Evolutionary conservation across 495 filamentous ascomycete genomes (phyloP).

Genomic region (Tuber microsphaerosporum): DNA sequence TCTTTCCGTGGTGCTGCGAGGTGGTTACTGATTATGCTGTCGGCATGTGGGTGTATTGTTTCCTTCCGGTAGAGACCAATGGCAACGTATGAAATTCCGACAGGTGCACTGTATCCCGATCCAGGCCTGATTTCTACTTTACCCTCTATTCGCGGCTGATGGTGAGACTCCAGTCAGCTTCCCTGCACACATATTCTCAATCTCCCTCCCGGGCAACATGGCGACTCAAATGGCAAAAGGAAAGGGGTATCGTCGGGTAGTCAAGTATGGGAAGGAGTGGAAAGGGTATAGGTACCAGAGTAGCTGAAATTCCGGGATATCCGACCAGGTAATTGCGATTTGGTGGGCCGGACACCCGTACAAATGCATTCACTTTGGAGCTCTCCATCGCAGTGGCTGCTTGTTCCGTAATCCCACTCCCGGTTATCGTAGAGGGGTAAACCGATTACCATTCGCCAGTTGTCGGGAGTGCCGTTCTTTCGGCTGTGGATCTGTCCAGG

Average conservation of each 20-base stretch:
- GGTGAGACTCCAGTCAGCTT: constrained; percentile 37
- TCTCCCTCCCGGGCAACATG: constrained; percentile 6
- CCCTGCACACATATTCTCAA: constrained; percentile 35
- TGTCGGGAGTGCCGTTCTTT: background rate
- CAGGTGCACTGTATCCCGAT: constrained; percentile 74
- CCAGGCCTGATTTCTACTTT: constrained; percentile 94
- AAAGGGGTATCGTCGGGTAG: constrained; percentile 10
- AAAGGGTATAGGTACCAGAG: constrained; percentile 59
- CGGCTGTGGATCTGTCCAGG: background rate
- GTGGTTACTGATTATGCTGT: constrained; percentile 85
- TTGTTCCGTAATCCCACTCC: constrained; percentile 30
- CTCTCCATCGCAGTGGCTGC: constrained; percentile 24
- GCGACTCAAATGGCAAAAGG: background rate
- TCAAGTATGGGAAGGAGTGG: constrained; percentile 4
- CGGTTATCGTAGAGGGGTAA: constrained; percentile 31
- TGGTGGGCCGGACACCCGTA: constrained; percentile 93
- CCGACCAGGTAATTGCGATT: constrained; percentile 96
- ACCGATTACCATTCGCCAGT: constrained; percentile 25
- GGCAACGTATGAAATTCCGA: constrained; percentile 85
- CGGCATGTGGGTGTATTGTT: constrained; percentile 92
- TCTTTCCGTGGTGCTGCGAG: constrained; percentile 88
- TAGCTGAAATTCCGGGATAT: constrained; percentile 96
- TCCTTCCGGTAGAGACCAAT: constrained; percentile 88
- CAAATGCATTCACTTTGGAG: constrained; percentile 66
- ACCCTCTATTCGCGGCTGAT: constrained; percentile 86